Evolutionary conservation across 2,329 filamentous ascomycete genomes (phyloP).

Genomic region (Trematosphaeria pertusa): DNA sequence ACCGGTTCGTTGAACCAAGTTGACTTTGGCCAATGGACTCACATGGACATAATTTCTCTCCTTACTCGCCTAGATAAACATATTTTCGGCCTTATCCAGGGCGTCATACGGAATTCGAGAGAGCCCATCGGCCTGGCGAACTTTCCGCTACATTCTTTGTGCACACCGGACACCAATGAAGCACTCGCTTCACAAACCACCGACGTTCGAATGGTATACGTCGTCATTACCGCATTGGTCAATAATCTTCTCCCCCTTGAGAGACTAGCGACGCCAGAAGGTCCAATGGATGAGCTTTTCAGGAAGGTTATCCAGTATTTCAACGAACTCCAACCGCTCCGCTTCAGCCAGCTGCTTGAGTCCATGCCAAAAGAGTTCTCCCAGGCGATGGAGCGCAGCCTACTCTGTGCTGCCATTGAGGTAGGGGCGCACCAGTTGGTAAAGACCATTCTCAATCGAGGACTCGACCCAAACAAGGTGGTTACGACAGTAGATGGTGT

Average conservation of each 20-base stretch:
- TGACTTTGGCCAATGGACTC: too few relatives aligned
- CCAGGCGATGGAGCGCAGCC: neutral
- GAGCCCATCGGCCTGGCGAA: neutral
- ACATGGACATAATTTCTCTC: too few relatives aligned
- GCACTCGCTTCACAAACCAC: neutral
- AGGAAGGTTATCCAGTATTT: neutral
- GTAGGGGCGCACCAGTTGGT: slow-evolving; percentile 1
- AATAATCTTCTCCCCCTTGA: slow-evolving; percentile 7
- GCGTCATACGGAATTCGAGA: too few relatives aligned
- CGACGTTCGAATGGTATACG: slow-evolving; percentile 3
- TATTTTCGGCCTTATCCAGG: too few relatives aligned
- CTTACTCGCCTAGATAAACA: too few relatives aligned
- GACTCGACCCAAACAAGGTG: neutral
- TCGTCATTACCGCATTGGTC: neutral
- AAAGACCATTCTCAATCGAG: neutral
- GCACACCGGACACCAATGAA: neutral
- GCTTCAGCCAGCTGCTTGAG: neutral
- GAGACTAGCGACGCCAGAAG: neutral
- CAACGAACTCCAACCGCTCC: neutral
- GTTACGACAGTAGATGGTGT: neutral
- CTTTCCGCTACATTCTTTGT: neutral
- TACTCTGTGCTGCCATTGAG: slow-evolving; percentile 3
- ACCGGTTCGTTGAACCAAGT: too few relatives aligned
- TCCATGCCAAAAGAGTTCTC: neutral
- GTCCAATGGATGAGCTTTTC: neutral